phyloP scores from a whole-genome alignment of 129 eudicot species.

The Erigeron canadensis region DNA sequence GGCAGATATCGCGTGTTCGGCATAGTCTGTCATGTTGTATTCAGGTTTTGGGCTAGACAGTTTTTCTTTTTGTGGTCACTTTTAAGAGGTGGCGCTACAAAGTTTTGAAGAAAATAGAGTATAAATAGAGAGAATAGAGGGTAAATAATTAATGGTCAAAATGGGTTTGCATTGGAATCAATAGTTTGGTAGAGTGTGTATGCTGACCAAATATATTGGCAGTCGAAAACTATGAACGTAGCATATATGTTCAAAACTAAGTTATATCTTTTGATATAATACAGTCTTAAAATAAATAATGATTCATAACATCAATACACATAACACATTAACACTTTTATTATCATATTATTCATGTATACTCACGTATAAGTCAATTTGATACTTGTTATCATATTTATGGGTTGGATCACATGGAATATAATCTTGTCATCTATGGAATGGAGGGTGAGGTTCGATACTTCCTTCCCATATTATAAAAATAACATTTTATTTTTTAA shows the following conservation, averaged over 20 bases:
- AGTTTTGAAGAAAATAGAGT: not conserved
- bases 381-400: too few species aligned
- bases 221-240: not conserved
- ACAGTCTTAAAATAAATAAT: too few species aligned
- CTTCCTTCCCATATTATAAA: too few species aligned
- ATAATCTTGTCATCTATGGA: too few species aligned
- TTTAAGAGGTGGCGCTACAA: not conserved
- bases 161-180: slow-evolving; percentile 6
- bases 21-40: slow-evolving; percentile 32
- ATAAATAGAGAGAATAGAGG: slow-evolving; percentile 19
- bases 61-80: slow-evolving; percentile 12
- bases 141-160: slow-evolving; percentile 22
- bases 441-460: too few species aligned
- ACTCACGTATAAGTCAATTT: too few species aligned
- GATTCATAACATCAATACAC: too few species aligned
- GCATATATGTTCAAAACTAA: not conserved
- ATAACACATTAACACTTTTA: too few species aligned
- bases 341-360: too few species aligned
- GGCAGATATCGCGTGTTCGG: slow-evolving; percentile 21
- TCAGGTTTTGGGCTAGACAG: slow-evolving; percentile 9
- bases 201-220: slow-evolving; percentile 21
- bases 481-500: too few species aligned
- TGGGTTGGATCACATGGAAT: too few species aligned
- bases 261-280: too few species aligned
- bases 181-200: slow-evolving; percentile 15